A percentile compares a stretch with the other conserved stretches of the same genome.
These are phyloP conservation scores for Phoma sp. DNA, from an alignment of 2,329 filamentous ascomycete genomes.

Conservation along the genomic window DNA sequence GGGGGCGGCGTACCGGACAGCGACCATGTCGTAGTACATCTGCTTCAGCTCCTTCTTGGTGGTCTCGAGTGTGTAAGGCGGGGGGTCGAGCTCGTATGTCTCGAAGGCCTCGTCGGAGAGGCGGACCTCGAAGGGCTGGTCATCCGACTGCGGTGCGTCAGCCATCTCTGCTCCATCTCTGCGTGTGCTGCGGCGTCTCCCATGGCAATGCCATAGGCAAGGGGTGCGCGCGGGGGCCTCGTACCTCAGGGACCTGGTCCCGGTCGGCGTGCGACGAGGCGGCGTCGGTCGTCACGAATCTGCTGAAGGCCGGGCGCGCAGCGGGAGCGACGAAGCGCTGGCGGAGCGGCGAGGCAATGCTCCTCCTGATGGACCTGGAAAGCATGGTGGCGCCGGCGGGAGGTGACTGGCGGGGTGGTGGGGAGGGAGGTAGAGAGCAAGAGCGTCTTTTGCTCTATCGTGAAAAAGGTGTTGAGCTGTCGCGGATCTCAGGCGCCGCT, in stretches of 20 bases:
- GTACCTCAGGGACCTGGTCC: slow-evolving; percentile 70
- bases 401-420: slow-evolving; percentile 26
- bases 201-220: slow-evolving; percentile 1
- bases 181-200: neutral
- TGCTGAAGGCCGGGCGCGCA: slow-evolving; percentile 48
- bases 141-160: slow-evolving; percentile 72
- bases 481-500: slow-evolving; percentile 3
- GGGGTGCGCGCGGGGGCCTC: slow-evolving; percentile 25
- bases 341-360: slow-evolving; percentile 48
- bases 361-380: slow-evolving; percentile 49
- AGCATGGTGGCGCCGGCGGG: slow-evolving; percentile 43
- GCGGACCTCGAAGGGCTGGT: slow-evolving; percentile 88
- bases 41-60: slow-evolving; percentile 98
- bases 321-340: slow-evolving; percentile 46
- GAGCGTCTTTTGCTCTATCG: slow-evolving; percentile 1
- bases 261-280: slow-evolving; percentile 89
- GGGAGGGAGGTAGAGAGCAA: slow-evolving; percentile 12
- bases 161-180: slow-evolving; percentile 11
- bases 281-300: slow-evolving; percentile 92
- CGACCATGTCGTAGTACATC: slow-evolving; percentile 99
- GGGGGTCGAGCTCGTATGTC: slow-evolving; percentile 98
- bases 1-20: slow-evolving; percentile 73
- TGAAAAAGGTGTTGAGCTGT: slow-evolving; percentile 18
- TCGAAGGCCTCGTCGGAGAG: slow-evolving; percentile 99
- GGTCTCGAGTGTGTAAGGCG: slow-evolving; percentile 86